phyloP scores from a whole-genome alignment of 169 alveolate species.

The Plasmodium falciparum region DNA sequence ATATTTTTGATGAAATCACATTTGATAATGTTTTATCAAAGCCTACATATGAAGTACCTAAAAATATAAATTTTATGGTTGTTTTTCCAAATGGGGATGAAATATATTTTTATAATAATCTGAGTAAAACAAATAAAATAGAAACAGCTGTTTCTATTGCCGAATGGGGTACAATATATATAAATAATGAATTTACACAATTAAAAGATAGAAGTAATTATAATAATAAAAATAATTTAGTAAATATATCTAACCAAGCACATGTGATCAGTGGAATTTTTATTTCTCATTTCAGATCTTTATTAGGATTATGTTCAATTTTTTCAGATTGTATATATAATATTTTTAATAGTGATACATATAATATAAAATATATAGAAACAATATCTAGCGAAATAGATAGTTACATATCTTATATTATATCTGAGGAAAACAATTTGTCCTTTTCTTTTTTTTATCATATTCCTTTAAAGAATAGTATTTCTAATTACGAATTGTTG shows the following conservation, averaged over 20 bases:
- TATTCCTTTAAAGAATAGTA: conserved; percentile 41
- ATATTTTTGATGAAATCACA: conserved; percentile 42
- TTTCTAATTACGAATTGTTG: conserved; percentile 26
- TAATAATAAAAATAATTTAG: conserved; percentile 1
- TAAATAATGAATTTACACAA: conserved; percentile 16
- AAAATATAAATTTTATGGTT: conserved; percentile 46
- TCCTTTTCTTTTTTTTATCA: conserved; percentile 23
- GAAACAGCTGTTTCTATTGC: conserved; percentile 75
- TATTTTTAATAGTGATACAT: conserved; percentile 40
- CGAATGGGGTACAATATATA: conserved; percentile 64
- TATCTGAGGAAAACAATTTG: neutral
- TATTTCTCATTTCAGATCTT: conserved; percentile 67
- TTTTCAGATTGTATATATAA: conserved; percentile 34
- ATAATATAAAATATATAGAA: conserved; percentile 27
- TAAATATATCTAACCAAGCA: conserved; percentile 24
- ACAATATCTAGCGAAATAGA: conserved; percentile 25
- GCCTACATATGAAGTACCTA: conserved; percentile 66
- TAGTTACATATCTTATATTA: conserved; percentile 20
- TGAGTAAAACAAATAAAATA: neutral
- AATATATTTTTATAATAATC: conserved; percentile 45
- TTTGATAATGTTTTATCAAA: conserved; percentile 39
- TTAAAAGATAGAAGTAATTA: neutral
- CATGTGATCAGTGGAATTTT: conserved; percentile 43
- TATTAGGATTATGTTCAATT: conserved; percentile 39
- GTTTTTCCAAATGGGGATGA: conserved; percentile 40